phyloP scores from a whole-genome alignment of 164 flowering plant genomes.

The Buxus sempervirens region DNA sequence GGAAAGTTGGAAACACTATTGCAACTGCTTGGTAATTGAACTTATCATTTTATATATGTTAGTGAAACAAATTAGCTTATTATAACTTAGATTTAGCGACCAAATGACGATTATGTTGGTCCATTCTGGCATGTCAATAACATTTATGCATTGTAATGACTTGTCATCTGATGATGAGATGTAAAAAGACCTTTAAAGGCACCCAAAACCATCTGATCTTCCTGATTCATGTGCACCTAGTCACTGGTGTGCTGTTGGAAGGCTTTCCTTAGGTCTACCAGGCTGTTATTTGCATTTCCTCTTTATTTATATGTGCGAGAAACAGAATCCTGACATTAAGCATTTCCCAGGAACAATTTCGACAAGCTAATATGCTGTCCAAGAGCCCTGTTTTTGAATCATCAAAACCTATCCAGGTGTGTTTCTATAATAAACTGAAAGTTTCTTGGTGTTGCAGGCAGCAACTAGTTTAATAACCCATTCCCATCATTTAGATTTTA shows the following conservation, averaged over 20 bases:
- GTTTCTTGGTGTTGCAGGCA: neutral
- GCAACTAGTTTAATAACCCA: neutral
- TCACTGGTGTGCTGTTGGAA: neutral
- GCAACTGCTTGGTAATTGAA: constrained; percentile 45
- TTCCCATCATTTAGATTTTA: neutral
- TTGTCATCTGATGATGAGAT: too few species aligned
- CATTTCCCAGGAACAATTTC: constrained; percentile 26
- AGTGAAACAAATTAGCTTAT: neutral
- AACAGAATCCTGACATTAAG: neutral
- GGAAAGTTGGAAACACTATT: constrained; percentile 63
- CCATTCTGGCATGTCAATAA: neutral
- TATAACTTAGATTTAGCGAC: neutral
- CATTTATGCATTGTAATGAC: too few species aligned
- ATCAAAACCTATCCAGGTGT: constrained; percentile 27
- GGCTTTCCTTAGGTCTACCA: neutral
- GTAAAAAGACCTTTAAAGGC: too few species aligned
- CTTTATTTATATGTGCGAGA: neutral
- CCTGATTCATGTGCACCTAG: neutral
- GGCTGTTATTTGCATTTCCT: neutral
- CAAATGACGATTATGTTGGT: neutral
- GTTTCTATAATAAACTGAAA: neutral
- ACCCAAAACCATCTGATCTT: too few species aligned
- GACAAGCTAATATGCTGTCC: constrained; percentile 21
- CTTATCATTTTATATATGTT: constrained; percentile 4
- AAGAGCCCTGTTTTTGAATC: constrained; percentile 22